Percentiles rank a stretch among this genome's conserved stretches.
Conservation (phyloP, 2,329 filamentous ascomycete genomes). For the Exophiala bonariae region DNA sequence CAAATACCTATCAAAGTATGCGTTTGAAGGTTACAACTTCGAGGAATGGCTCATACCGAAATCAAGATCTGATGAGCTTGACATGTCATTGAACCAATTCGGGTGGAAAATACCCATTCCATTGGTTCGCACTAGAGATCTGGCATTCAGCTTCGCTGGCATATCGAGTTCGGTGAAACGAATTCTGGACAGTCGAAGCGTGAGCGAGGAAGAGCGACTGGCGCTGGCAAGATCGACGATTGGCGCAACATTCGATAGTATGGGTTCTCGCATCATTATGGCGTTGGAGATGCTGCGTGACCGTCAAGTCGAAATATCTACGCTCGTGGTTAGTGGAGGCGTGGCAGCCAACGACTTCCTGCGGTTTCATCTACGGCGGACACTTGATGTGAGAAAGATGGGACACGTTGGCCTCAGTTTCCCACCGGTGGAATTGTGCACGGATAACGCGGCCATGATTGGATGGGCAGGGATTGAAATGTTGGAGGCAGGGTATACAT, state of each 20-base stretch:
- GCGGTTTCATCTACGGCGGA: slow-evolving; percentile 62
- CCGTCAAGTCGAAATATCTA: slow-evolving; percentile 43
- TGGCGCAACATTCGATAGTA: slow-evolving; percentile 82
- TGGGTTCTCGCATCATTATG: slow-evolving; percentile 72
- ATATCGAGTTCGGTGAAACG: slow-evolving; percentile 66
- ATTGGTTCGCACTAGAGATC: slow-evolving; percentile 56
- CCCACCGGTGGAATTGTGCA: slow-evolving; percentile 78
- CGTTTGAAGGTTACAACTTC: slow-evolving; percentile 58
- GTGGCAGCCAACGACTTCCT: slow-evolving; percentile 85
- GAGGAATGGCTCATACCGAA: slow-evolving; percentile 52
- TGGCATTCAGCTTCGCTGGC: slow-evolving; percentile 75
- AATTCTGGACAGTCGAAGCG: slow-evolving; percentile 25
- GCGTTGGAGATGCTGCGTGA: slow-evolving; percentile 54
- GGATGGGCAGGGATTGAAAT: slow-evolving; percentile 93
- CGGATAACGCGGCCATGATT: slow-evolving; percentile 97
- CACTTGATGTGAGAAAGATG: slow-evolving; percentile 68
- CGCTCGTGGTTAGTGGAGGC: slow-evolving; percentile 82
- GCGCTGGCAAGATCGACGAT: slow-evolving; percentile 72
- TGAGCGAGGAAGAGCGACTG: slow-evolving; percentile 59
- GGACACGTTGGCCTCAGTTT: slow-evolving; percentile 62
- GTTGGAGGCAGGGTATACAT: slow-evolving; percentile 74
- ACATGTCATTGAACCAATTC: slow-evolving; percentile 48
- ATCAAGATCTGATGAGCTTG: slow-evolving; percentile 60
- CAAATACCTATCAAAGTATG: slow-evolving; percentile 74
- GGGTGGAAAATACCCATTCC: slow-evolving; percentile 72